These are phyloP conservation scores for Globisporangium lucens DNA, from an alignment of 352 stramenopile genomes.

Conservation along the genomic window DNA sequence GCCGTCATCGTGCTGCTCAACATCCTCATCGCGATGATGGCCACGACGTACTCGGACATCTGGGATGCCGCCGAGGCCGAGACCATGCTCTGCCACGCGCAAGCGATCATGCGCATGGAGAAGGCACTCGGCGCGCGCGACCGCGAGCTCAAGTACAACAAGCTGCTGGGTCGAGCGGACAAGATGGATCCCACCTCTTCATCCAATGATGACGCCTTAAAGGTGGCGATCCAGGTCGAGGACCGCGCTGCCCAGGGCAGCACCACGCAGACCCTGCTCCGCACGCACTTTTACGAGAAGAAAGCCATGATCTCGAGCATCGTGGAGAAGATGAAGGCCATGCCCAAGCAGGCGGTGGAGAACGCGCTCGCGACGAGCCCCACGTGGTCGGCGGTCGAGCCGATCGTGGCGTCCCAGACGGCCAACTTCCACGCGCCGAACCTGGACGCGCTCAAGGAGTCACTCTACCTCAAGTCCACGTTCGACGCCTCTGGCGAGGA, in stretches of 20 bases:
- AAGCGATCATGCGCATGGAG: constrained; percentile 25
- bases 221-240: constrained; percentile 8
- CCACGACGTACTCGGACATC: constrained; percentile 25
- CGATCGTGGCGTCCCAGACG: constrained; percentile 10
- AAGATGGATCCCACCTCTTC: not conserved
- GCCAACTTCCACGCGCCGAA: constrained; percentile 13
- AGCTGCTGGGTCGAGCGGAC: constrained; percentile 20
- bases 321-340: constrained; percentile 17
- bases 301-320: constrained; percentile 16
- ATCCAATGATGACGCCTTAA: not conserved
- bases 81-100: constrained; percentile 15
- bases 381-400: constrained; percentile 12
- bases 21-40: constrained; percentile 43
- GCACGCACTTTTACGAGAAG: constrained; percentile 6
- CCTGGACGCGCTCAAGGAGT: constrained; percentile 15
- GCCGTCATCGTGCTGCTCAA: constrained; percentile 34
- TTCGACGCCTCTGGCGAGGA: constrained; percentile 9
- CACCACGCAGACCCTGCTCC: not conserved
- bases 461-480: constrained; percentile 20
- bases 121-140: constrained; percentile 17
- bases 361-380: constrained; percentile 10
- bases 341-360: constrained; percentile 12
- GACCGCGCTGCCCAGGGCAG: constrained; percentile 1
- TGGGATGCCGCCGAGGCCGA: constrained; percentile 18
- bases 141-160: constrained; percentile 38